Percentiles rank a stretch among this genome's conserved stretches.
Evolutionary conservation across 2,329 filamentous ascomycete genomes (phyloP).

Genomic region (Knufia petricola): DNA sequence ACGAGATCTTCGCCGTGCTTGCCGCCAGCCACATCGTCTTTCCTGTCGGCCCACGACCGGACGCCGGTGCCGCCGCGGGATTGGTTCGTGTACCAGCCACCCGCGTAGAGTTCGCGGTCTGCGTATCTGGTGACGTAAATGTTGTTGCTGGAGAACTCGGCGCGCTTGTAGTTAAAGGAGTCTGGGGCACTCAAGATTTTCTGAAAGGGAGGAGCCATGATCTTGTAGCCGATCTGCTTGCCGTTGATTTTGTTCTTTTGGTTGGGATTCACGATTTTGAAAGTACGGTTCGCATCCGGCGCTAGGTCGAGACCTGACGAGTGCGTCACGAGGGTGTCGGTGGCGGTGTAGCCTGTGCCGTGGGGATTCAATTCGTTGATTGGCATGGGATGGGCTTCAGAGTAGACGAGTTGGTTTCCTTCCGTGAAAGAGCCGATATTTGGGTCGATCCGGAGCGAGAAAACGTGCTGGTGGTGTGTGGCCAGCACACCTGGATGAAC

Average conservation of each 20-base stretch:
- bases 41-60: conserved; percentile 41
- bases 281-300: conserved; percentile 41
- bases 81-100: conserved; percentile 49
- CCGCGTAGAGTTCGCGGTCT: conserved; percentile 45
- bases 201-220: conserved; percentile 48
- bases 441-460: conserved; percentile 57
- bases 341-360: conserved; percentile 42
- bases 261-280: conserved; percentile 49
- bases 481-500: conserved; percentile 62
- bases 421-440: conserved; percentile 37
- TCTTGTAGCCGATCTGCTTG: conserved; percentile 47
- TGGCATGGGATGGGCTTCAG: conserved; percentile 53
- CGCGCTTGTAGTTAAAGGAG: conserved; percentile 41
- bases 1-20: conserved; percentile 42
- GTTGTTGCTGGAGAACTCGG: conserved; percentile 46
- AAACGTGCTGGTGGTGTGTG: conserved; percentile 67
- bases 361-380: conserved; percentile 45
- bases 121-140: conserved; percentile 48
- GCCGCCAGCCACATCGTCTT: conserved; percentile 36
- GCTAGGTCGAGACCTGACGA: conserved; percentile 42
- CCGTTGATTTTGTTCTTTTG: conserved; percentile 46
- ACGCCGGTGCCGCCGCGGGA: conserved; percentile 46
- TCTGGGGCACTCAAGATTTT: conserved; percentile 44
- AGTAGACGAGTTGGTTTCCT: conserved; percentile 49
- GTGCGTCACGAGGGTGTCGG: conserved; percentile 38